Evolutionary conservation across 2,329 filamentous ascomycete genomes (phyloP), one percentile per base, ranked within the genome.

Genomic region (Fusarium nanum): DNA sequence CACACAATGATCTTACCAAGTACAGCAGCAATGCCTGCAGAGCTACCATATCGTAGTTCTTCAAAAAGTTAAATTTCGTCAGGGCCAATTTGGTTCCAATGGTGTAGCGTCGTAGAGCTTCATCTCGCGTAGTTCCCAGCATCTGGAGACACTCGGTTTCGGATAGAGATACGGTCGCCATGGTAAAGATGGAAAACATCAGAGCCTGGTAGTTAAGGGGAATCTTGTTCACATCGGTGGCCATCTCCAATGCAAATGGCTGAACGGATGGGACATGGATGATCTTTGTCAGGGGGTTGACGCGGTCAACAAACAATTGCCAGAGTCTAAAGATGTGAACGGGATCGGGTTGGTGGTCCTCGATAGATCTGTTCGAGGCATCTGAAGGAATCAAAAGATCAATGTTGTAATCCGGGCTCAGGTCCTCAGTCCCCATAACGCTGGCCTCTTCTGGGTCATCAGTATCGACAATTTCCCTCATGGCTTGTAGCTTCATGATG

Each of bases 211-310:
- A 79, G 56, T 87, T 87, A 42, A 86, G 83, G 0, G 85, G 85
- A 3, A 93, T 78, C 44, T 82, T 84, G 14, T 81, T 80, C 22
- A 90, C 81, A 64, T 88, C 85, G 18, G 84, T 84, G 2, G 85
- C 86, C 4, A 90, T 89, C 61, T 92, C 87, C 40, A 91, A 84
- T 10, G 94, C 82, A 47, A 87, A 85, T 4, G 86, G 85, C 73
- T 93, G 89, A 6, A 93, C 78, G 0, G 89, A 89, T 0, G 92
- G 92, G 3, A 91, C 86, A 75, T 95, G 92, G 25, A 93, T 88
- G 47, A 88, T 81, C 76, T 94, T 94, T 70, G 89, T 88, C 47
- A 93, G 77, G 0, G 92, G 92, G 73, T 94, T 92, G 58, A 94
- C 89, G 65, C 92, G 89, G 50, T 93, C 89, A 8, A 93, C 81